Conservation (phyloP, 106 monocot genomes). For the Apostasia ramifera region DNA sequence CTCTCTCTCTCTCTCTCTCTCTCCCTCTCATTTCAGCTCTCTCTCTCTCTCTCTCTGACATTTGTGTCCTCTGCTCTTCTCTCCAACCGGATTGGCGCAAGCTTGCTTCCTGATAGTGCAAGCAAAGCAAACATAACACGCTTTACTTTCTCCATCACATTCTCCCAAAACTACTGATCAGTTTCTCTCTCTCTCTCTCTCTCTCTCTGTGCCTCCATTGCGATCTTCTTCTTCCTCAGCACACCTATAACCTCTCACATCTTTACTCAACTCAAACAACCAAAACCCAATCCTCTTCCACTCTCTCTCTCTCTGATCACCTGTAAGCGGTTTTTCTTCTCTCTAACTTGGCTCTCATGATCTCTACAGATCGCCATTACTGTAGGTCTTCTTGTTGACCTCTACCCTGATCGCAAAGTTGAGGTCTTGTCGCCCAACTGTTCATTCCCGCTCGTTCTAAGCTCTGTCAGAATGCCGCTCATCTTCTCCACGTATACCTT, state of each 20-base stretch:
- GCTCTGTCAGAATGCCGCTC: background rate
- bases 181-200: background rate
- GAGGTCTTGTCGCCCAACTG: constrained; percentile 2
- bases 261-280: background rate
- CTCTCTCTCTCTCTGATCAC: background rate
- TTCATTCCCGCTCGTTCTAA: background rate
- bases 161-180: no score
- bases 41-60: no score
- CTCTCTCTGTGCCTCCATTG: background rate
- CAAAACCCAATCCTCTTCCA: background rate
- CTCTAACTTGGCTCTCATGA: no score
- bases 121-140: constrained; percentile 1
- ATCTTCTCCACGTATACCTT: background rate
- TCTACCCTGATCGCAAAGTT: background rate
- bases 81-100: no score
- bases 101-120: background rate
- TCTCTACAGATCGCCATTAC: no score
- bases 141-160: background rate
- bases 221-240: background rate
- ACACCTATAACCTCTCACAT: background rate
- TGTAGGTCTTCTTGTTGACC: background rate
- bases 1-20: no score
- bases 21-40: no score
- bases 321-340: background rate
- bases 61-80: no score